phyloP scores from a whole-genome alignment of 805 yeast species.

The Saturnispora quitensis region DNA sequence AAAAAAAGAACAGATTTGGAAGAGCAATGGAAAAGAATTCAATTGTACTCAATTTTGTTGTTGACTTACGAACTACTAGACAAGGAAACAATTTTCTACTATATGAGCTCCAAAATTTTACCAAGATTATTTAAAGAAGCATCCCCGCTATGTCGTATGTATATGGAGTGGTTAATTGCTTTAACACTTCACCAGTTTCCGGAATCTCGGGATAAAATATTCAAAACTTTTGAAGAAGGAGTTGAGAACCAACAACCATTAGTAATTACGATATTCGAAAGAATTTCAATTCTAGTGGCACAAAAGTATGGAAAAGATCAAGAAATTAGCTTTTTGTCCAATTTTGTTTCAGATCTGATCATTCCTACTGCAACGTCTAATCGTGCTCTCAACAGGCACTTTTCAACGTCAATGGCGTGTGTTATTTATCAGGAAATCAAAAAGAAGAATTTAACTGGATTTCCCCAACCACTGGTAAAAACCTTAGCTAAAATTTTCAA shows the following conservation, averaged over 20 bases:
- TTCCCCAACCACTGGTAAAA: slow-evolving; percentile 18
- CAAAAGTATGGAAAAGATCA: slow-evolving; percentile 31
- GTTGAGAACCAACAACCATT: slow-evolving; percentile 37
- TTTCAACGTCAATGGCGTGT: slow-evolving; percentile 65
- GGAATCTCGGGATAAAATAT: slow-evolving; percentile 14
- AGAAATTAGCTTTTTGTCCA: slow-evolving; percentile 28
- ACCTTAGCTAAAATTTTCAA: slow-evolving; percentile 31
- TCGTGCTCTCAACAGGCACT: slow-evolving; percentile 76
- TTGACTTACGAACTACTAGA: slow-evolving; percentile 32
- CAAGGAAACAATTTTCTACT: slow-evolving; percentile 15
- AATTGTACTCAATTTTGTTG: slow-evolving; percentile 44
- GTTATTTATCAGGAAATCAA: slow-evolving; percentile 39
- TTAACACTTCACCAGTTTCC: slow-evolving; percentile 31
- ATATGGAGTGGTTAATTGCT: slow-evolving; percentile 72
- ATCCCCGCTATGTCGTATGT: slow-evolving; percentile 67
- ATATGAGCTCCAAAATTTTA: slow-evolving; percentile 24
- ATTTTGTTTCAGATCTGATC: slow-evolving; percentile 38
- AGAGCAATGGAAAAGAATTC: slow-evolving; percentile 60
- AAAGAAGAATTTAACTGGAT: slow-evolving; percentile 11
- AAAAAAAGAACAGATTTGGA: slow-evolving; percentile 51
- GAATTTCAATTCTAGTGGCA: slow-evolving; percentile 49
- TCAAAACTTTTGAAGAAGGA: slow-evolving; percentile 22
- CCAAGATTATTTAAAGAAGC: slow-evolving; percentile 49
- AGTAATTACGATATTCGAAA: slow-evolving; percentile 51
- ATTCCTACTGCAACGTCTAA: slow-evolving; percentile 74